These are phyloP conservation scores for Hypoxylon sp. DNA, from an alignment of 2,329 filamentous ascomycete genomes.

Conservation along the genomic window DNA sequence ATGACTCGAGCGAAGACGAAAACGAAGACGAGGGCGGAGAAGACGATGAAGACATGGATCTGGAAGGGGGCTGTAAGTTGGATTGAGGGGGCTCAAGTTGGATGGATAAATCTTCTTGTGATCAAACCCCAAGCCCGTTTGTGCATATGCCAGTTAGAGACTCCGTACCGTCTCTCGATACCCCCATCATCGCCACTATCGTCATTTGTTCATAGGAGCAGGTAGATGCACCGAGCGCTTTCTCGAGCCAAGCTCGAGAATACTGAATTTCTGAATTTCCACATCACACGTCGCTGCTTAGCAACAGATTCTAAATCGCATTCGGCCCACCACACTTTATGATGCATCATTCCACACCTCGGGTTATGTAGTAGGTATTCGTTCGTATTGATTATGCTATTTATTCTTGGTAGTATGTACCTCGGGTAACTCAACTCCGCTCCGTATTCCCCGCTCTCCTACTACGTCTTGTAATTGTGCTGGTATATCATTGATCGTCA, in stretches of 20 bases:
- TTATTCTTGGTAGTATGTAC: background rate
- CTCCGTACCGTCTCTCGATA: background rate
- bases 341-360: background rate
- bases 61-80: background rate
- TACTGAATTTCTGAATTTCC: background rate
- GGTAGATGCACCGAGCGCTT: background rate
- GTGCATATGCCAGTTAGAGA: background rate
- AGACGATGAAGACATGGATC: background rate
- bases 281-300: background rate
- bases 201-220: background rate
- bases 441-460: background rate
- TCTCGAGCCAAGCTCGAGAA: background rate
- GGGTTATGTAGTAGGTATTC: background rate
- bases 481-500: background rate
- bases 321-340: background rate
- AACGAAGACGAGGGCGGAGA: slow-evolving; percentile 3
- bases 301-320: background rate
- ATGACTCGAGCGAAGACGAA: background rate
- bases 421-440: background rate
- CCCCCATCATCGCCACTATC: background rate
- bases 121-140: background rate
- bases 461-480: background rate
- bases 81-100: background rate
- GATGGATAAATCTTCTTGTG: background rate
- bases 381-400: background rate